phyloP scores from a whole-genome alignment of 1,284 basidiomycete species.

The Cutaneotrichosporon cutaneum region DNA sequence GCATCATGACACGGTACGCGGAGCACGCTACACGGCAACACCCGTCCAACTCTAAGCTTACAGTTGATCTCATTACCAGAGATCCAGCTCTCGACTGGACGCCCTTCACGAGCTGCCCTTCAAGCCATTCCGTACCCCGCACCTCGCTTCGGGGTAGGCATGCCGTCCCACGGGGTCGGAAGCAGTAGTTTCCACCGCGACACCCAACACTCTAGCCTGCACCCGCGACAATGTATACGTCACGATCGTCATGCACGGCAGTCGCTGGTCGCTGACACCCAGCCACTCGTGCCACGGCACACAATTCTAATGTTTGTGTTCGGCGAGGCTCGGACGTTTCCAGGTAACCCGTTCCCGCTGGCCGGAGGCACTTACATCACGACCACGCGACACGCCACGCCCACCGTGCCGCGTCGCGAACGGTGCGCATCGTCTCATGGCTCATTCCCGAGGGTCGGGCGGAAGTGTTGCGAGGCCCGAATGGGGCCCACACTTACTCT shows the following conservation, averaged over 20 bases:
- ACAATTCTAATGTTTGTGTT: background rate
- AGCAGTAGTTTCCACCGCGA: background rate
- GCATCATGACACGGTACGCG: background rate
- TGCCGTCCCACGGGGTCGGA: background rate
- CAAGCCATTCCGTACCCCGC: background rate
- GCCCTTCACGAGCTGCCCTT: too few species aligned
- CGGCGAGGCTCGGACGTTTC: too few species aligned
- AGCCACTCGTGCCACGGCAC: too few species aligned
- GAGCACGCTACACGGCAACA: background rate
- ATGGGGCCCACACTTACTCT: background rate
- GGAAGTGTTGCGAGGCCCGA: background rate
- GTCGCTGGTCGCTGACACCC: too few species aligned
- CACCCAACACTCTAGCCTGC: background rate
- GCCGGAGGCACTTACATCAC: background rate
- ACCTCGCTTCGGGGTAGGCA: background rate
- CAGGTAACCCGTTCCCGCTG: background rate
- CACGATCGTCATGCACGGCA: too few species aligned
- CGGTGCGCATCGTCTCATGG: background rate
- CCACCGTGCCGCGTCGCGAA: background rate
- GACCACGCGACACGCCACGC: background rate
- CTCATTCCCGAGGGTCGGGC: background rate
- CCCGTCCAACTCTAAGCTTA: background rate
- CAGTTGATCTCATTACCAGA: background rate
- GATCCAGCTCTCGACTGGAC: too few species aligned
- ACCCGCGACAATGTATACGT: background rate